Evolutionary conservation across 352 stramenopile genomes (phyloP).

Genomic region (Pythium rishiriense): DNA sequence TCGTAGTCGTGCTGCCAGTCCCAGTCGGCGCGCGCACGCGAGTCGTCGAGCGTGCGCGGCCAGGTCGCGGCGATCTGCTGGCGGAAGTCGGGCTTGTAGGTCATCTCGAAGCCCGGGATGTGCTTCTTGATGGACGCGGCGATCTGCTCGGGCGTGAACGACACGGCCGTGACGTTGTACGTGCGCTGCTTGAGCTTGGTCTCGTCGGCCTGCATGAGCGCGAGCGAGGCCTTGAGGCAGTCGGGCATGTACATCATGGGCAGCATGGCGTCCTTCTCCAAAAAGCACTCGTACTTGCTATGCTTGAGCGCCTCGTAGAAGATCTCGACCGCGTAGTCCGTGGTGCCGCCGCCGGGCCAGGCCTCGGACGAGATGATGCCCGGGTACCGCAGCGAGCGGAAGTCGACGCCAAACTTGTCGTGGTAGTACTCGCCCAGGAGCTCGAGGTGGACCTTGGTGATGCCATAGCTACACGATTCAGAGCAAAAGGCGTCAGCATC

Average conservation of each 20-base stretch:
- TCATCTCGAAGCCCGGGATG: constrained; percentile 86
- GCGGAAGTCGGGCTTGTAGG: constrained; percentile 88
- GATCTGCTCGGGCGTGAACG: constrained; percentile 88
- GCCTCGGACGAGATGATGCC: constrained; percentile 90
- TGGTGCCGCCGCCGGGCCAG: constrained; percentile 81
- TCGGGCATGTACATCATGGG: constrained; percentile 97
- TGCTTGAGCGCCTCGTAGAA: constrained; percentile 91
- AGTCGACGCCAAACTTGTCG: constrained; percentile 91
- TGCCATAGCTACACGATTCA: constrained; percentile 55
- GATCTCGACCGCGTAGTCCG: constrained; percentile 93
- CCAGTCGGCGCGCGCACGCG: constrained; percentile 82
- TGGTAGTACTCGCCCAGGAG: constrained; percentile 92
- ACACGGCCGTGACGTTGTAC: constrained; percentile 92
- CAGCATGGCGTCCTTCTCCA: constrained; percentile 74
- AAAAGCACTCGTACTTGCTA: constrained; percentile 89
- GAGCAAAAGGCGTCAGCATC: neutral
- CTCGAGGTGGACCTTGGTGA: constrained; percentile 92
- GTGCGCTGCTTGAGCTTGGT: constrained; percentile 78
- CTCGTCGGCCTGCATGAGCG: constrained; percentile 73
- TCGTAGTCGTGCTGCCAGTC: constrained; percentile 89
- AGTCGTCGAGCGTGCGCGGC: constrained; percentile 87
- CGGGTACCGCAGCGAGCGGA: constrained; percentile 90
- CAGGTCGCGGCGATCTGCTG: constrained; percentile 92
- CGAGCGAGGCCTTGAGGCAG: constrained; percentile 85
- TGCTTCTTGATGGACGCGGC: constrained; percentile 84